Conservation (phyloP, 1,139 yeast genomes). For the Candida anutae region DNA sequence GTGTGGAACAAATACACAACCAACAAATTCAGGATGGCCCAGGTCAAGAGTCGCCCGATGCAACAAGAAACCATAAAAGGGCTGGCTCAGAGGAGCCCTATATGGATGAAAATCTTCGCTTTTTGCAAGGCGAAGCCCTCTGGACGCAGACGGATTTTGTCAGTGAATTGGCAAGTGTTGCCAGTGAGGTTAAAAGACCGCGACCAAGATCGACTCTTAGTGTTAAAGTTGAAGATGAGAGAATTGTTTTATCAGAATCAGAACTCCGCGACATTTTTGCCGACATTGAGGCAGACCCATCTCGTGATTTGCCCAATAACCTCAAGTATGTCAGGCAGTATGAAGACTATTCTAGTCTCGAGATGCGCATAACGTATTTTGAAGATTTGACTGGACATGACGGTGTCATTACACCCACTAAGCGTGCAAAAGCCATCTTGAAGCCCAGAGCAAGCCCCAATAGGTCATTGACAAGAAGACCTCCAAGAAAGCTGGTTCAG, state of each 20-base stretch:
- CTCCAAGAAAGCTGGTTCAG: slow-evolving; percentile 18
- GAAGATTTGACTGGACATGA: slow-evolving; percentile 13
- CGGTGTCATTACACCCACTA: slow-evolving; percentile 1
- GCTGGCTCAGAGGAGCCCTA: slow-evolving; percentile 17
- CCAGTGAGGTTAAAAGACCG: slow-evolving; percentile 1
- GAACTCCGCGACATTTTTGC: slow-evolving; percentile 24
- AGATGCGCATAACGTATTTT: slow-evolving; percentile 25
- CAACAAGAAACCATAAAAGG: slow-evolving; percentile 1
- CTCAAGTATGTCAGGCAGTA: slow-evolving; percentile 34
- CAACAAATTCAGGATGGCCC: slow-evolving; percentile 28
- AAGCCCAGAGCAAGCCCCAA: neutral
- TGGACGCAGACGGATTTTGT: slow-evolving; percentile 14
- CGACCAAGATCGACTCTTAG: too few species aligned
- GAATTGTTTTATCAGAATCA: slow-evolving; percentile 18
- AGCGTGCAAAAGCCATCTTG: slow-evolving; percentile 4
- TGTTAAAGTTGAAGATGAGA: too few species aligned
- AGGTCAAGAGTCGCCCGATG: slow-evolving; percentile 9
- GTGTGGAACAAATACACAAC: slow-evolving; percentile 35
- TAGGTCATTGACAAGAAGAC: neutral
- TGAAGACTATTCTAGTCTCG: slow-evolving; percentile 26
- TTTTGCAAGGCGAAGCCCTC: slow-evolving; percentile 23
- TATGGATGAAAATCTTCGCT: slow-evolving; percentile 28
- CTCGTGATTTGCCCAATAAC: slow-evolving; percentile 28
- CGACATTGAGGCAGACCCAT: slow-evolving; percentile 21
- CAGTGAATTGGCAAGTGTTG: neutral